These are phyloP conservation scores for Candida jianshihensis DNA, from an alignment of 805 yeast genomes.

Conservation along the genomic window DNA sequence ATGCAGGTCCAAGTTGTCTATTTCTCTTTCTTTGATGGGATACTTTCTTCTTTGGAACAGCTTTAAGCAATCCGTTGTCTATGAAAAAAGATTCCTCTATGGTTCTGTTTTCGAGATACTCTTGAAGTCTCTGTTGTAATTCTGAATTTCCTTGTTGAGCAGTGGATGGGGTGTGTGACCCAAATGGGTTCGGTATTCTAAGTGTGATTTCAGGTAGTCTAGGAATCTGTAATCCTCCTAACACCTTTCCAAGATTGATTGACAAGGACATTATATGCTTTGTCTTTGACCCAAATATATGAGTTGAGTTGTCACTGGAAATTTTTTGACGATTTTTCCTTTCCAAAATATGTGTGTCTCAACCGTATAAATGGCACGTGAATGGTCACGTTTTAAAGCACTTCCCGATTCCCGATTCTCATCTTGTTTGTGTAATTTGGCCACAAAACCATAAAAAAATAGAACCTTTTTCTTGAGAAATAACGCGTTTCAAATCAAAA, in stretches of 20 bases:
- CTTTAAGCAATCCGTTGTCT: conserved; percentile 70
- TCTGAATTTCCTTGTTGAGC: conserved; percentile 9
- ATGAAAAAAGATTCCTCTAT: conserved; percentile 33
- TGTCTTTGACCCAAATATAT: no score
- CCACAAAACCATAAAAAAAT: background rate
- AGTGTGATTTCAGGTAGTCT: conserved; percentile 20
- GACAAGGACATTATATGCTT: conserved; percentile 14
- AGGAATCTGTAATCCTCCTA: conserved; percentile 14
- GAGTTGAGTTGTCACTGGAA: no score
- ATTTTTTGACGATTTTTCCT: no score
- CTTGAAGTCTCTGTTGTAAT: conserved; percentile 33
- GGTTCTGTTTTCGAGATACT: conserved; percentile 18
- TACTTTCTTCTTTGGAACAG: conserved; percentile 91
- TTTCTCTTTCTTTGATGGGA: conserved; percentile 83
- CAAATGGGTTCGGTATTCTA: conserved; percentile 19
- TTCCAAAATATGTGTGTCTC: no score
- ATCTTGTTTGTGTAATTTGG: background rate
- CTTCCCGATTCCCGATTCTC: background rate
- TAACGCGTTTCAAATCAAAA: conserved; percentile 17
- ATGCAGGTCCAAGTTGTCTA: conserved; percentile 75
- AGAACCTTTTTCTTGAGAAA: background rate
- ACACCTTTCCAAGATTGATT: conserved; percentile 14
- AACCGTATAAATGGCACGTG: no score
- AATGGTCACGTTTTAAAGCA: background rate
- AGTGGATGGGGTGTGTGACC: conserved; percentile 2